phyloP scores from a whole-genome alignment of 257 asterid genomes.

The Nicotiana tabacum region DNA sequence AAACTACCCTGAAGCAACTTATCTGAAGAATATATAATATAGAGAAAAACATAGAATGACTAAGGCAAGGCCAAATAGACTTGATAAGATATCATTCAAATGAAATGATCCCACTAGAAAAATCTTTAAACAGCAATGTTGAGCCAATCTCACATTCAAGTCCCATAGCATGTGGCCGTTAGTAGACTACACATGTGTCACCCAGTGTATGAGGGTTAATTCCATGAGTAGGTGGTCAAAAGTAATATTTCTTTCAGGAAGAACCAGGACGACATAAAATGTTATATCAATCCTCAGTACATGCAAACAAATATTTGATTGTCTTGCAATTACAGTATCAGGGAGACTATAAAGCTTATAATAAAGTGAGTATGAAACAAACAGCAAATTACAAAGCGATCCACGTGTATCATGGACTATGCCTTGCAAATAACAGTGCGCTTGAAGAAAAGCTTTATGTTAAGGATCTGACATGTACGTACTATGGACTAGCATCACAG shows the following conservation, averaged over 20 bases:
- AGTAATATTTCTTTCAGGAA: background rate
- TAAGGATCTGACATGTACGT: background rate
- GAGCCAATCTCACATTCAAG: background rate
- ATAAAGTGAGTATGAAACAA: background rate
- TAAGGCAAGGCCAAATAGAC: background rate
- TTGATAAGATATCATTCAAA: background rate
- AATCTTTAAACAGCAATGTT: background rate
- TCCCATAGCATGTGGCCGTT: background rate
- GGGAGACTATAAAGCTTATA: constrained; percentile 4
- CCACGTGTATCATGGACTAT: background rate
- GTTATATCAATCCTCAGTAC: background rate
- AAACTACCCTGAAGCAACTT: background rate
- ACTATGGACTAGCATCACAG: background rate
- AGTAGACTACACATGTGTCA: background rate
- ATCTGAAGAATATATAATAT: background rate
- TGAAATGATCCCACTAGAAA: background rate
- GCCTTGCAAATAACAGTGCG: background rate
- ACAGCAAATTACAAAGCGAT: constrained; percentile 4
- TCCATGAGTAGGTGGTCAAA: background rate
- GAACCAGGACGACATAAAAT: background rate
- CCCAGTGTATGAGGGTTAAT: background rate
- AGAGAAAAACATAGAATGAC: background rate
- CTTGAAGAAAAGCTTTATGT: background rate
- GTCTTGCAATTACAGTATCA: background rate
- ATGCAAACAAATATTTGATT: background rate